Conservation (phyloP, 1,139 yeast genomes). For the Sporopachydermia cereana region DNA sequence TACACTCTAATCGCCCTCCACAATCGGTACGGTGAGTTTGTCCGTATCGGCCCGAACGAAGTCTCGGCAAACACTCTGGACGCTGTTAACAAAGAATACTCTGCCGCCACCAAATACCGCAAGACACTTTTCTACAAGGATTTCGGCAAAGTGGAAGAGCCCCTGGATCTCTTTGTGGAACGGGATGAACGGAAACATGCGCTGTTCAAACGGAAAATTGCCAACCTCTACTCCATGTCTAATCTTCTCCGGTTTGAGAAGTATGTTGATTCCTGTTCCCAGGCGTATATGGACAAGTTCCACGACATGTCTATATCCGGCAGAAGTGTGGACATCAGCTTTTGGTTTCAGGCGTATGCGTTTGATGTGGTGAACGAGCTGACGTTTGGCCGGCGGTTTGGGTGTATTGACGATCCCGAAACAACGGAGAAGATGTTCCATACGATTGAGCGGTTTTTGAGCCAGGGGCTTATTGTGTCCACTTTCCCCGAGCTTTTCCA, state of each 20-base stretch:
- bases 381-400: not conserved
- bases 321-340: not conserved
- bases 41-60: not conserved
- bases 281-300: not conserved
- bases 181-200: not conserved
- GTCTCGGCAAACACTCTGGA: not conserved
- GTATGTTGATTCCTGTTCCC: not conserved
- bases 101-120: not conserved
- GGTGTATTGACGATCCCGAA: not conserved
- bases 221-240: not conserved
- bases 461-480: not conserved
- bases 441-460: not conserved
- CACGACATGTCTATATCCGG: not conserved
- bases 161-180: not conserved
- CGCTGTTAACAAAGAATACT: not conserved
- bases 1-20: not conserved
- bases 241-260: not conserved
- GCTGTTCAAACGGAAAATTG: not conserved
- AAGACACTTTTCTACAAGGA: not conserved
- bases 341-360: not conserved
- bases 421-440: not conserved
- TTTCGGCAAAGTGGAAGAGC: not conserved
- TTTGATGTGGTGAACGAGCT: not conserved
- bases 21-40: not conserved
- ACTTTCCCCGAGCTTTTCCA: not conserved